A percentile compares a stretch with the other conserved stretches of the same genome.
Conservation (phyloP, 176 grass and related monocot species). For the Musa beccarii region DNA sequence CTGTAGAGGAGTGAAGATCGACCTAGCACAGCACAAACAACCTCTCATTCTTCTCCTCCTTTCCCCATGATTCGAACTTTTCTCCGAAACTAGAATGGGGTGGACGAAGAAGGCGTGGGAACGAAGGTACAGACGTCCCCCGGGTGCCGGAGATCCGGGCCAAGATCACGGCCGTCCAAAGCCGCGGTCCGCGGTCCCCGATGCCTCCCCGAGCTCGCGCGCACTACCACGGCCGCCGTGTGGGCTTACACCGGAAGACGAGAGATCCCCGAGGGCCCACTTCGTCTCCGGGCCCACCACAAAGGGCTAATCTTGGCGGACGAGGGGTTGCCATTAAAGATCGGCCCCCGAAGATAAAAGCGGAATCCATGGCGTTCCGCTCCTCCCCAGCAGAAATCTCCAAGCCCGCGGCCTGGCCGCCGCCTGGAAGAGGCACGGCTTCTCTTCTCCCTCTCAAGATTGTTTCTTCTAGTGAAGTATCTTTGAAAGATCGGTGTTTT, state of each 20-base stretch:
- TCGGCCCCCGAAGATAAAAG: neutral
- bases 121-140: no score
- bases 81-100: neutral
- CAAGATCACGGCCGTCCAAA: neutral
- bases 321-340: neutral
- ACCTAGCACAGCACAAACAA: no score
- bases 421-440: conserved; percentile 2
- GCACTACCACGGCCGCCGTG: neutral
- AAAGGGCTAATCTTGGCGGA: no score
- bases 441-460: neutral
- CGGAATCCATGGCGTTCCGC: conserved; percentile 21
- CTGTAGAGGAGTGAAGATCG: no score
- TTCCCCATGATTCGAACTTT: neutral
- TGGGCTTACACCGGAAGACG: neutral
- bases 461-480: neutral
- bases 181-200: neutral
- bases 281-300: neutral
- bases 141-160: no score
- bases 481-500: neutral
- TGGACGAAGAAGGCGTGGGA: neutral
- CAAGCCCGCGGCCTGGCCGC: conserved; percentile 6
- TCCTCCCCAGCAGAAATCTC: neutral
- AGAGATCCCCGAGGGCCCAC: neutral
- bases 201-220: neutral
- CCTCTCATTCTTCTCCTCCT: no score